These are phyloP conservation scores for Abrus pulchellus DNA, from an alignment of 306 rosid genomes.

Conservation along the genomic window DNA sequence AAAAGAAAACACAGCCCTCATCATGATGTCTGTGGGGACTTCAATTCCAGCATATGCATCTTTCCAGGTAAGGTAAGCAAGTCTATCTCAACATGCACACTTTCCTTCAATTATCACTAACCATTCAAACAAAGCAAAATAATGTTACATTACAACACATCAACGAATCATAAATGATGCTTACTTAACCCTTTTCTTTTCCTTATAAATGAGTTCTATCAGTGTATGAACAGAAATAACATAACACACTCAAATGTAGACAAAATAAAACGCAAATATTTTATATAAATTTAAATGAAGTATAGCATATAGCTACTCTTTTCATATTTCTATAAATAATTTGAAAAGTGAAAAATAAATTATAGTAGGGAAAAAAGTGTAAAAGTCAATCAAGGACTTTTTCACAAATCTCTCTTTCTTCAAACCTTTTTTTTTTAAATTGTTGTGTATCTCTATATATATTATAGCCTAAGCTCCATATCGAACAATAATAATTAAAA, in stretches of 20 bases:
- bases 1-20: conserved; percentile 44
- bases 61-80: conserved; percentile 45
- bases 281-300: not conserved
- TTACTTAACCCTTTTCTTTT: not conserved
- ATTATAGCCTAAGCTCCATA: conserved; percentile 38
- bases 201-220: not conserved
- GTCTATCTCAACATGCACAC: conserved; percentile 26
- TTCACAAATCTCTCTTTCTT: conserved; percentile 15
- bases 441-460: conserved; percentile 19
- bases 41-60: conserved; percentile 38
- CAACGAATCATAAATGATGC: not conserved
- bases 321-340: not conserved
- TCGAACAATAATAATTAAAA: conserved; percentile 12
- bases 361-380: not conserved
- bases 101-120: conserved; percentile 38
- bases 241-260: not conserved
- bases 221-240: not conserved
- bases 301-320: not conserved
- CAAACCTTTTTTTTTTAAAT: too few species aligned
- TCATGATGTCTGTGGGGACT: conserved; percentile 54
- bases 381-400: conserved; percentile 52
- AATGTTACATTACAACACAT: not conserved
- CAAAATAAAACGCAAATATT: not conserved
- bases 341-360: conserved; percentile 3
- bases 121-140: conserved; percentile 11